Conservation (phyloP, 257 asterid genomes). For the Nicotiana tomentosiformis region DNA sequence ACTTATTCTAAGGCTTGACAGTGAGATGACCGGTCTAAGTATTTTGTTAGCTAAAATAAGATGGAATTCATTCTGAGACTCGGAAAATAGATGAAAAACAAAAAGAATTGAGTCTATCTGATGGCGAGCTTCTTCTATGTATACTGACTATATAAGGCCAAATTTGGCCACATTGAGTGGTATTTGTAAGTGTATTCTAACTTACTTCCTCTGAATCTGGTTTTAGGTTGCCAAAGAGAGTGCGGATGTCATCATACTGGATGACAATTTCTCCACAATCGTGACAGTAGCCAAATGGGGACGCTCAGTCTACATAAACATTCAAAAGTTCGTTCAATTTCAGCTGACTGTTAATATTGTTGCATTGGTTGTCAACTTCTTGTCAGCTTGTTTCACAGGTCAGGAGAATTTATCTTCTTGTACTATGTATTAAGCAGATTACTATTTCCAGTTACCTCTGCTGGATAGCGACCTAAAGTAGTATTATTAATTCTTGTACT, state of each 20-base stretch:
- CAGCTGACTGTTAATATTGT: constrained; percentile 85
- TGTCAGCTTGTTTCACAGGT: constrained; percentile 88
- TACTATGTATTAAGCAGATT: neutral
- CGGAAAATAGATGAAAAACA: too few relatives aligned
- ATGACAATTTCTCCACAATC: constrained; percentile 88
- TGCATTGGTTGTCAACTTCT: constrained; percentile 74
- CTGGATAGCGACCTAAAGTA: neutral
- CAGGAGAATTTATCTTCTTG: neutral
- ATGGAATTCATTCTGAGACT: too few relatives aligned
- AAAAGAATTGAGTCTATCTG: neutral
- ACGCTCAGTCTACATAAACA: constrained; percentile 79
- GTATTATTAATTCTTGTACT: neutral
- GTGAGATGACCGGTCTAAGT: neutral
- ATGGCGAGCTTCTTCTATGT: neutral
- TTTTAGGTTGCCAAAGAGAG: constrained; percentile 90
- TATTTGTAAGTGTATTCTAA: neutral
- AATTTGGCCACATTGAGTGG: neutral
- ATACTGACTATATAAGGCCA: too few relatives aligned
- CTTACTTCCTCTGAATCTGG: constrained; percentile 4
- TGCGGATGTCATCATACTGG: constrained; percentile 84
- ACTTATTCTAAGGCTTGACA: neutral
- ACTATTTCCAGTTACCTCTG: neutral
- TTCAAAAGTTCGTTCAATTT: constrained; percentile 85
- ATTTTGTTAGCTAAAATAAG: neutral
- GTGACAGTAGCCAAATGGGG: constrained; percentile 94